Percentiles rank a stretch among this genome's conserved stretches.
These are phyloP conservation scores for Fusarium zealandicum DNA, from an alignment of 2,329 filamentous ascomycete genomes.

Conservation along the genomic window DNA sequence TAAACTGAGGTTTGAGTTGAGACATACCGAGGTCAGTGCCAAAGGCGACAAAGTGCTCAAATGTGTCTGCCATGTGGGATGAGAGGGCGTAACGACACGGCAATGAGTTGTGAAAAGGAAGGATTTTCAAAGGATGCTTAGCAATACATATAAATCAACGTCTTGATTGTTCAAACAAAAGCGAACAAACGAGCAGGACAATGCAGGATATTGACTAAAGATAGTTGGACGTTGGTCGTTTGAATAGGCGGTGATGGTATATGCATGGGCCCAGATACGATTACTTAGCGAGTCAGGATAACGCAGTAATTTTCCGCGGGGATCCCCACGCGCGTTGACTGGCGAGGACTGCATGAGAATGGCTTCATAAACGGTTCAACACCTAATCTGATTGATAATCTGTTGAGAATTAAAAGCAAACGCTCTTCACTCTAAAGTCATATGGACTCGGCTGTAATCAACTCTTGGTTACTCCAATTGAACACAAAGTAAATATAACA, in stretches of 20 bases:
- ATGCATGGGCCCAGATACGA: constrained; percentile 10
- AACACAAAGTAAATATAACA: constrained; percentile 43
- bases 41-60: constrained; percentile 52
- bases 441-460: background rate
- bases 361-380: background rate
- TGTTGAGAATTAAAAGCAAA: background rate
- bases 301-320: constrained; percentile 20
- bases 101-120: background rate
- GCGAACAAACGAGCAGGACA: constrained; percentile 24
- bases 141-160: constrained; percentile 1
- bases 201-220: constrained; percentile 17
- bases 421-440: background rate
- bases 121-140: background rate
- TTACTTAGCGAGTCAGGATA: constrained; percentile 5
- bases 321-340: constrained; percentile 6
- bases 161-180: background rate
- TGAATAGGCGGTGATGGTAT: constrained; percentile 38
- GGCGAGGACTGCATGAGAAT: background rate
- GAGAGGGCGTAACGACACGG: background rate
- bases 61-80: constrained; percentile 38
- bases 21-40: constrained; percentile 56
- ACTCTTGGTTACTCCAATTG: constrained; percentile 25
- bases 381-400: background rate
- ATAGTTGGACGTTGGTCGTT: constrained; percentile 7
- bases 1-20: constrained; percentile 9